These are phyloP conservation scores for Chamaecyparis obtusa DNA, from an alignment of 75 land plant species.

Conservation along the genomic window DNA sequence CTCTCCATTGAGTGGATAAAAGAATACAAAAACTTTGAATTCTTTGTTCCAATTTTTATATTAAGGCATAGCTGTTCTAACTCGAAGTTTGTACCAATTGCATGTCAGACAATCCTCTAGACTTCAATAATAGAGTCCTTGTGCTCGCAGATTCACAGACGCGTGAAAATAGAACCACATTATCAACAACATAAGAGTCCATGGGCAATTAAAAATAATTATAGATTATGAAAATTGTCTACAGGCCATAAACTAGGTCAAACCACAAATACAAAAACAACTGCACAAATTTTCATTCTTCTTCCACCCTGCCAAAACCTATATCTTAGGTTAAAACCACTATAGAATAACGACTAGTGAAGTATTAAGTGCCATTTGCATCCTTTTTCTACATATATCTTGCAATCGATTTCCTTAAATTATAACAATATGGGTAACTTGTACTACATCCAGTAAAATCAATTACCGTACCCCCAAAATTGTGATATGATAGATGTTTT, in stretches of 20 bases:
- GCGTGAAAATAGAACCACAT: background rate
- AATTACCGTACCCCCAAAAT: background rate
- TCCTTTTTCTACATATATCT: background rate
- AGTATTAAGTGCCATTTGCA: background rate
- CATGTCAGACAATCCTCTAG: background rate
- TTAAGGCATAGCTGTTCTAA: background rate
- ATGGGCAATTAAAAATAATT: background rate
- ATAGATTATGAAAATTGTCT: background rate
- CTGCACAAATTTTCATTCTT: too few relatives aligned
- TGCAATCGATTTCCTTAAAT: background rate
- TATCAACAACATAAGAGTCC: background rate
- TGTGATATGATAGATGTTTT: background rate
- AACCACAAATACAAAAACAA: too few relatives aligned
- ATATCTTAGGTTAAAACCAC: too few relatives aligned
- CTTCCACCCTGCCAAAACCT: background rate
- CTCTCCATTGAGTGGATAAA: background rate
- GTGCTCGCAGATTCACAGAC: too few relatives aligned
- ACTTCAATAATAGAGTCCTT: too few relatives aligned
- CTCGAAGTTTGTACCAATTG: background rate
- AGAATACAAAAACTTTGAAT: background rate
- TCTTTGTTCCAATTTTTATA: too few relatives aligned
- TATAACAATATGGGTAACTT: too few relatives aligned
- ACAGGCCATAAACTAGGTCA: background rate
- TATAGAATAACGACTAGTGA: background rate
- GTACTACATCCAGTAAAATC: background rate